Conservation (phyloP, 495 filamentous ascomycete species). For the Bombardia bombarda region DNA sequence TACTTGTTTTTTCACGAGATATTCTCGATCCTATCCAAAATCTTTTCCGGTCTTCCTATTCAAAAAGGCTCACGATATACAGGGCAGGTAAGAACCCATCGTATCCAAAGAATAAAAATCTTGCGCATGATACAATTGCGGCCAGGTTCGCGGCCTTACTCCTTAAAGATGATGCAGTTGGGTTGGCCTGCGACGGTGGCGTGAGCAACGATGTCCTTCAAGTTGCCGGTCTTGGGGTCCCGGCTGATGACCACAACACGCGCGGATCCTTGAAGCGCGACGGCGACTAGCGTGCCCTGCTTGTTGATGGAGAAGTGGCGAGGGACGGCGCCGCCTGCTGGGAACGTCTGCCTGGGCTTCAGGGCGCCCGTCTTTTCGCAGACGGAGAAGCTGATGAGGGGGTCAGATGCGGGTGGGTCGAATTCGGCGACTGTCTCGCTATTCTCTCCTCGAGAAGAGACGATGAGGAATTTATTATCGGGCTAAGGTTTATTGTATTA, state of each 20-base stretch:
- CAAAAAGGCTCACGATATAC: no score
- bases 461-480: conserved; percentile 50
- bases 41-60: no score
- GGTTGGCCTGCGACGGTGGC: conserved; percentile 43
- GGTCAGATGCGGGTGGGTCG: conserved; percentile 32
- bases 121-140: no score
- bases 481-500: conserved; percentile 28
- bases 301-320: conserved; percentile 60
- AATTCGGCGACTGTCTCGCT: conserved; percentile 39
- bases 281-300: conserved; percentile 50
- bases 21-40: no score
- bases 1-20: no score
- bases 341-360: conserved; percentile 38
- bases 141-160: no score
- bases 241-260: conserved; percentile 54
- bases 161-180: conserved; percentile 56
- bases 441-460: conserved; percentile 54
- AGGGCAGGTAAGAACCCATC: no score
- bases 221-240: conserved; percentile 44
- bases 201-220: conserved; percentile 44
- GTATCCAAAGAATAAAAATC: no score
- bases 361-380: conserved; percentile 40
- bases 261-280: conserved; percentile 52
- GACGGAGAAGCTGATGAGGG: conserved; percentile 40
- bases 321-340: conserved; percentile 53